phyloP scores from a whole-genome alignment of 768 basidiomycete species.

The Pulveroboletus sp. region DNA sequence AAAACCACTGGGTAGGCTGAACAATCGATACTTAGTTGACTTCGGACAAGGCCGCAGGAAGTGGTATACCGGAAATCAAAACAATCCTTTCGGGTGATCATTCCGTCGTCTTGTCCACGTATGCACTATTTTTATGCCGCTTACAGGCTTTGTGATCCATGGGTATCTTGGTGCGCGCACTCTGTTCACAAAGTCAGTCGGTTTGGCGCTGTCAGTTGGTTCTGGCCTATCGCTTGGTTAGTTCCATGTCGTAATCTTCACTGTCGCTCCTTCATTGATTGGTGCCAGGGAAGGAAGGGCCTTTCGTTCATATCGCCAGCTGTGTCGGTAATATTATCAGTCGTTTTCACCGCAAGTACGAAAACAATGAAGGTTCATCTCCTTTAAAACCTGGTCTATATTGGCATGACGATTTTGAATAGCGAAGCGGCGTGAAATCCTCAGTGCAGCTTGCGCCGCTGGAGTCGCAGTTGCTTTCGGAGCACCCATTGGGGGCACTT shows the following conservation, averaged over 20 bases:
- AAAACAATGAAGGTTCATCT: conserved; percentile 83
- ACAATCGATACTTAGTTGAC: conserved; percentile 17
- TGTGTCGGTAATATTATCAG: conserved; percentile 93
- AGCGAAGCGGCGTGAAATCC: conserved; percentile 92
- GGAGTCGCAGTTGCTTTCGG: conserved; percentile 98
- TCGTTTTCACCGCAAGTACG: conserved; percentile 82
- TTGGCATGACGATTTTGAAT: not conserved
- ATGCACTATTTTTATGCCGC: conserved; percentile 7
- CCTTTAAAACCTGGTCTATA: not conserved
- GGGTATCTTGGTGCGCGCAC: conserved; percentile 92
- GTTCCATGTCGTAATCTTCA: conserved; percentile 12
- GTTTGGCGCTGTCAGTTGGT: conserved; percentile 85
- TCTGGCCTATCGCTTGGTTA: conserved; percentile 83
- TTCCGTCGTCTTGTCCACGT: conserved; percentile 2
- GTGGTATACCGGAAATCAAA: conserved; percentile 96
- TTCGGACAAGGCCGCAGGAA: conserved; percentile 74
- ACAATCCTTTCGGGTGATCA: conserved; percentile 75
- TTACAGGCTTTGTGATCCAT: conserved; percentile 87
- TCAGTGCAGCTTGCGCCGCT: conserved; percentile 94
- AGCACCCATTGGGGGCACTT: conserved; percentile 89
- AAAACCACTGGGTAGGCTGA: not conserved
- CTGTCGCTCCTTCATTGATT: not conserved
- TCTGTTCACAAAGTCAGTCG: conserved; percentile 85
- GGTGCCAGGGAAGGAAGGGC: conserved; percentile 58
- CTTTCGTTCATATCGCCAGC: conserved; percentile 88